Percentiles rank a stretch among this genome's conserved stretches.
Conservation (phyloP, 2,329 filamentous ascomycete genomes). For the Microdochium trichocladiopsis region DNA sequence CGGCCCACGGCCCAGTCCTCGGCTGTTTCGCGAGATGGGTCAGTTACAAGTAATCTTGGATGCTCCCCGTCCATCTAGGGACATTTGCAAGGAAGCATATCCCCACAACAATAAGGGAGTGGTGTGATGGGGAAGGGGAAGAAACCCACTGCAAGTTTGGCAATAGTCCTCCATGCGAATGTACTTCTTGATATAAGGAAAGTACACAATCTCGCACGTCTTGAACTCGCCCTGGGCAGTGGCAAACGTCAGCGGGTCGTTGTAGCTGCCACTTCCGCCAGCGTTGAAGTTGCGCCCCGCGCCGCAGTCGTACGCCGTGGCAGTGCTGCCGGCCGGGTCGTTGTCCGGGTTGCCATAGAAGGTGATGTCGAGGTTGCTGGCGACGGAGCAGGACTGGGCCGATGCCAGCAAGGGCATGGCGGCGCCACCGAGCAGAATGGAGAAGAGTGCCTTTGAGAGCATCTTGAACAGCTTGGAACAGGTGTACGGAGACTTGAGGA, state of each 20-base stretch:
- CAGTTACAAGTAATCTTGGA: conserved; percentile 2
- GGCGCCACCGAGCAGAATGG: too few relatives aligned
- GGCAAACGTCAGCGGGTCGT: conserved; percentile 34
- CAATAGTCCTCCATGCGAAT: conserved; percentile 21
- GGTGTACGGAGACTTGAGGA: too few relatives aligned
- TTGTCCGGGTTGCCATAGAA: conserved; percentile 34
- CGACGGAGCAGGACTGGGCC: conserved; percentile 11
- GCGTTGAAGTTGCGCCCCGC: conserved; percentile 21
- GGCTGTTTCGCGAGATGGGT: background rate
- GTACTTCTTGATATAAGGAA: conserved; percentile 36
- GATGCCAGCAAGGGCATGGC: too few relatives aligned
- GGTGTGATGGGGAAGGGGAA: background rate
- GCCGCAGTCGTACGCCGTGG: conserved; percentile 26
- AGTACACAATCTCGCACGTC: conserved; percentile 34
- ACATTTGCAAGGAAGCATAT: too few relatives aligned
- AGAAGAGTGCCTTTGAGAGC: too few relatives aligned
- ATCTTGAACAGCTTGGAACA: too few relatives aligned
- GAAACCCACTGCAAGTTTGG: conserved; percentile 12
- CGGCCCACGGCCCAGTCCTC: conserved; percentile 14
- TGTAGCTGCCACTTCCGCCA: conserved; percentile 32
- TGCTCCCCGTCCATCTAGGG: background rate
- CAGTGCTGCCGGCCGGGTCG: conserved; percentile 22
- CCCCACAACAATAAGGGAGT: too few relatives aligned
- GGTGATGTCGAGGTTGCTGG: conserved; percentile 20
- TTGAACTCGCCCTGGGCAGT: conserved; percentile 29